Evolutionary conservation across 1,284 basidiomycete genomes (phyloP).

Genomic region (Anthracocystis walkeri): DNA sequence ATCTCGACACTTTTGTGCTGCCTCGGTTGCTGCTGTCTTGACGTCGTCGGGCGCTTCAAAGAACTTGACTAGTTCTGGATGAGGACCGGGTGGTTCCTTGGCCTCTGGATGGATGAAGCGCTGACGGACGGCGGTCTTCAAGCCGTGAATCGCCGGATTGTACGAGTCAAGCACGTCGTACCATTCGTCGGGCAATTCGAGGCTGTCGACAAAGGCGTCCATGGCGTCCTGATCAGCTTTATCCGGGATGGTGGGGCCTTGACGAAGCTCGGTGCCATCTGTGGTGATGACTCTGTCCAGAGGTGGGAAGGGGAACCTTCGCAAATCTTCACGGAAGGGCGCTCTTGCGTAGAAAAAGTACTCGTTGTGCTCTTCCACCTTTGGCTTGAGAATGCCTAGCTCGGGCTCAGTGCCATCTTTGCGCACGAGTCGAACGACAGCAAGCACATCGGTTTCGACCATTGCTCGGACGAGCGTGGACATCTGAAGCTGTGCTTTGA

Average conservation of each 20-base stretch:
- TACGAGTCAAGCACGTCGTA: slow-evolving; percentile 82
- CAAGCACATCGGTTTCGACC: slow-evolving; percentile 76
- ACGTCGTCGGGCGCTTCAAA: slow-evolving; percentile 81
- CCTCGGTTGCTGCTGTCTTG: slow-evolving; percentile 69
- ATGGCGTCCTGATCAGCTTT: slow-evolving; percentile 81
- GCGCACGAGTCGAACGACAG: slow-evolving; percentile 83
- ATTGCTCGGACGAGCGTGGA: slow-evolving; percentile 88
- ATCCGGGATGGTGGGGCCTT: slow-evolving; percentile 87
- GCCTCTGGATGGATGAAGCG: slow-evolving; percentile 79
- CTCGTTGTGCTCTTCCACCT: slow-evolving; percentile 47
- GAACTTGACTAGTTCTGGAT: slow-evolving; percentile 84
- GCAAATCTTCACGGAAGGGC: slow-evolving; percentile 93
- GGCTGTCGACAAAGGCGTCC: slow-evolving; percentile 84
- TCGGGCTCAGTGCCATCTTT: slow-evolving; percentile 82
- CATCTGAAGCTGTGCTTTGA: slow-evolving; percentile 82
- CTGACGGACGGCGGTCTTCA: slow-evolving; percentile 92
- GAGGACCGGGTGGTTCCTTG: slow-evolving; percentile 83
- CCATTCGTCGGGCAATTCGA: slow-evolving; percentile 84
- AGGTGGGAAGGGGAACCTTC: slow-evolving; percentile 86
- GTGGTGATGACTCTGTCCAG: slow-evolving; percentile 81
- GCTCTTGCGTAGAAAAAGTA: slow-evolving; percentile 74
- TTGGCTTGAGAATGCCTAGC: slow-evolving; percentile 59
- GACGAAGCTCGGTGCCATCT: slow-evolving; percentile 79
- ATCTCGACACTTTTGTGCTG: slow-evolving; percentile 34
- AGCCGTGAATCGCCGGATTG: slow-evolving; percentile 89